Base-by-base conservation (phyloP, 768 basidiomycete genomes). In the Hygrophorus russula region DNA sequence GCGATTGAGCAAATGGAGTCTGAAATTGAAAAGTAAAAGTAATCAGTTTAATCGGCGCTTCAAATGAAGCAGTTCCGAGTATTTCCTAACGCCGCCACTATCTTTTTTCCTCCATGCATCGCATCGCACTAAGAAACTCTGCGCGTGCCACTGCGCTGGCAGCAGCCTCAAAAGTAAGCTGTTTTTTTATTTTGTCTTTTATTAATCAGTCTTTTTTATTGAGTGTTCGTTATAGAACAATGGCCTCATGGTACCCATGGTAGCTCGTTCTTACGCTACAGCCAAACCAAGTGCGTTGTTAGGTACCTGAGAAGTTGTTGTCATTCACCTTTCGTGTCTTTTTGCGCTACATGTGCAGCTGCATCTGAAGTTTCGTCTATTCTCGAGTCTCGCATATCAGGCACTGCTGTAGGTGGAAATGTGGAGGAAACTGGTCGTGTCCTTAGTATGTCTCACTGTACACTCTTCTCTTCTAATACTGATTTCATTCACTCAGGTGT, bases 351-450 rank as follows among this genome's bases (percentile, higher is more conserved):
- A 50, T 52, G 50, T 41, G 44, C 57, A 94, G 96, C 92, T 62
- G 96, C 94, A 53, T 94, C 93, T 57, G 96, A 99, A 78, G 96
- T 99, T 55, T 94, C 96, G 36, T 92, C 92, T 56, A 97, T 99
- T 71, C 81, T 99, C 60, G 96, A 99, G 77, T 85, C 86, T 59
- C 89, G 96, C 64, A 99, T 99, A 64, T 78, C 93, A 53, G 96
- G 94, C 63, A 76, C 88, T 52, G 71, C 84, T 54, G 71, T 91
- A 55, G 82, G 88, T 56, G 89, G 79, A 56, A 96, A 97, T 63
- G 90, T 98, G 59, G 91, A 97, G 71, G 96, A 99, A 71, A 98
- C 96, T 48, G 96, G 96, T 60, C 92, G 94, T 61, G 96, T 99
- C 52, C 68, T 99, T 68, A 99, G 91, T 94, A 63, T 49, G 89